Percentiles rank a stretch among this genome's conserved stretches.
Conservation (phyloP, 2,329 filamentous ascomycete genomes). For the Botrytis tulipae region DNA sequence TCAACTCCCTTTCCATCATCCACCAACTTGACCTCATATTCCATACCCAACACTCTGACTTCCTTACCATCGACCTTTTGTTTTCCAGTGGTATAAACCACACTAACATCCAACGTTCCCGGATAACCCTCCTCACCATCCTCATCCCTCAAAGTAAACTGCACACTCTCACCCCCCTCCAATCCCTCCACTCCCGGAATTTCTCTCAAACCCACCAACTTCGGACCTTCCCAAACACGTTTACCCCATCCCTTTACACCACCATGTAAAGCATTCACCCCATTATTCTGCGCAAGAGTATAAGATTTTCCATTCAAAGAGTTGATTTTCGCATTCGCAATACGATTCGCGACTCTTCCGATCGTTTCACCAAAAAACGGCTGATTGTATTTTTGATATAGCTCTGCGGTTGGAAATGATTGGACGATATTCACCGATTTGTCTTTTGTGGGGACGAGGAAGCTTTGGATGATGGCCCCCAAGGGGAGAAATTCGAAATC, state of each 20-base stretch:
- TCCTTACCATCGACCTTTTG: constrained; percentile 61
- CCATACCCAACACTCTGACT: constrained; percentile 73
- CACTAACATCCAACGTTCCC: constrained; percentile 73
- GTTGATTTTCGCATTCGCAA: constrained; percentile 68
- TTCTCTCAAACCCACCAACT: constrained; percentile 50
- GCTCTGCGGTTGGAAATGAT: constrained; percentile 71
- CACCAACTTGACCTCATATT: constrained; percentile 84
- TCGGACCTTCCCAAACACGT: constrained; percentile 71
- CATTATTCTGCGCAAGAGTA: constrained; percentile 71
- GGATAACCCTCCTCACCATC: constrained; percentile 91
- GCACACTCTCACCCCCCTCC: constrained; percentile 63
- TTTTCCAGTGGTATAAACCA: constrained; percentile 75
- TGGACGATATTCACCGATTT: constrained; percentile 72
- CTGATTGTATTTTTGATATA: constrained; percentile 72
- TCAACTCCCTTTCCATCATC: constrained; percentile 56
- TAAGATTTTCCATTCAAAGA: constrained; percentile 71
- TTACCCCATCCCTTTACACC: constrained; percentile 78
- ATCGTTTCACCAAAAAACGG: constrained; percentile 93
- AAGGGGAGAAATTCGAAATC: constrained; percentile 66
- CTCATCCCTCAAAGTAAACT: constrained; percentile 64
- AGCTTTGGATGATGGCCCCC: constrained; percentile 77
- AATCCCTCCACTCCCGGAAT: constrained; percentile 52
- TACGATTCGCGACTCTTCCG: constrained; percentile 79
- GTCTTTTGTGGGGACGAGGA: constrained; percentile 61
- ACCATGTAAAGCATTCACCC: constrained; percentile 72